Conservation (phyloP, 169 alveolate genomes). For the Plasmodium fragile region DNA sequence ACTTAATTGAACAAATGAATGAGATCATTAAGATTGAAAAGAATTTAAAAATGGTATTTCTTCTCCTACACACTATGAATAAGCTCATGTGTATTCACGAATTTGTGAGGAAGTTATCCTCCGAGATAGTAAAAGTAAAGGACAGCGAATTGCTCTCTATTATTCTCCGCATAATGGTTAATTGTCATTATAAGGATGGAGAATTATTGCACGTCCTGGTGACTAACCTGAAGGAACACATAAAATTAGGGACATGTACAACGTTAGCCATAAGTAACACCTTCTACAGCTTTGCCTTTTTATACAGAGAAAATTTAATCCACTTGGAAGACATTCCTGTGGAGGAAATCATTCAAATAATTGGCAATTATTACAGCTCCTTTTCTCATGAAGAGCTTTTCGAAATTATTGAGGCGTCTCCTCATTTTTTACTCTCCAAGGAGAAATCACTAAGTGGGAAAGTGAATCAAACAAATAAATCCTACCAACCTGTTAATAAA, state of each 20-base stretch:
- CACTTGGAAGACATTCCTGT: constrained; percentile 10
- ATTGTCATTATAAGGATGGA: constrained; percentile 15
- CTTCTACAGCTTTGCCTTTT: constrained; percentile 18
- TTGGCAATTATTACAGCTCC: not conserved
- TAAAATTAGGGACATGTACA: constrained; percentile 23
- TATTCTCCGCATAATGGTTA: constrained; percentile 16
- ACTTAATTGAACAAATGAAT: not conserved
- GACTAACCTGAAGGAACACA: constrained; percentile 31
- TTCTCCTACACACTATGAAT: constrained; percentile 40
- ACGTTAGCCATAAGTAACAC: constrained; percentile 55
- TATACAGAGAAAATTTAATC: constrained; percentile 21
- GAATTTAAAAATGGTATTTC: constrained; percentile 28
- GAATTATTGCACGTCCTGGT: not conserved
- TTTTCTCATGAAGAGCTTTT: constrained; percentile 28
- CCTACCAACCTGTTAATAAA: not conserved
- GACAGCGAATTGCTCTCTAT: constrained; percentile 59
- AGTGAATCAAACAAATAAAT: not conserved
- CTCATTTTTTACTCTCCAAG: not conserved
- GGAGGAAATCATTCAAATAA: constrained; percentile 7
- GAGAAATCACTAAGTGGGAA: not conserved
- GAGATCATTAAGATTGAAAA: constrained; percentile 12
- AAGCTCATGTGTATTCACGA: constrained; percentile 41
- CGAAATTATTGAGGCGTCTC: constrained; percentile 18
- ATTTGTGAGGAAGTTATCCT: constrained; percentile 2
- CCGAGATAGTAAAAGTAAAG: constrained; percentile 11